Base-by-base conservation (phyloP, 2,329 filamentous ascomycete species). In the Cytospora piceae region DNA sequence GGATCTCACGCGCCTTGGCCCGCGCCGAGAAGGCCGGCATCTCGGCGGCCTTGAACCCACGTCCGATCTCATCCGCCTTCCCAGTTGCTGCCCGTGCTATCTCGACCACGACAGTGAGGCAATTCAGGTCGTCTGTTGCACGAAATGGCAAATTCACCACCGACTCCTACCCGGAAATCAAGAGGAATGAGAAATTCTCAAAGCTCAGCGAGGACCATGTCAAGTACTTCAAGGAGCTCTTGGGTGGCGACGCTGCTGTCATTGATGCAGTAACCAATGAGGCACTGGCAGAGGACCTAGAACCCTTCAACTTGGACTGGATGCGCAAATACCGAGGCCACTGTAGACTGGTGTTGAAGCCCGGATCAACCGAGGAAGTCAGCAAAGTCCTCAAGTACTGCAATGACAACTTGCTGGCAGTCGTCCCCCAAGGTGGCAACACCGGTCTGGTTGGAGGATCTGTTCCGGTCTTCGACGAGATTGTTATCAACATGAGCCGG, bases 261-360 rank as follows among this genome's bases (percentile, higher is more conserved):
- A 87, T 98, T 68, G 94, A 97, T 75, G 92, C 92, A 59, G 85
- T 97, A 63, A 92, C 88, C 4, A 78, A 87, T 71, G 87, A 94
- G 77, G 88, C 80, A 34, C 76, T 88, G 17, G 80, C 83, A 2
- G 91, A 92, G 72, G 95, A 98, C 75, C 84, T 98, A 70, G 92
- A 95, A 75, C 86, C 91, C 9, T 99, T 93, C 84, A 99, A 99
- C 79, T 88, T 89, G 75, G 95, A 99, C 80, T 99, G 96, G 95
- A 97, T 99, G 94, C 90, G 92, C 78, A 99, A 99, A 80, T 99
- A 97, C 81, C 89, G 92, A 68, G 96, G 95, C 34, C 93, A 97
- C 78, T 88, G 92, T 68, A 88, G 89, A 74, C 82, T 99, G 31
- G 93, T 98, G 5, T 81, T 99, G 69, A 96, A 93, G 79, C 95